Conservation (phyloP, 1,284 basidiomycete genomes). For the Papiliotrema fonsecae region DNA sequence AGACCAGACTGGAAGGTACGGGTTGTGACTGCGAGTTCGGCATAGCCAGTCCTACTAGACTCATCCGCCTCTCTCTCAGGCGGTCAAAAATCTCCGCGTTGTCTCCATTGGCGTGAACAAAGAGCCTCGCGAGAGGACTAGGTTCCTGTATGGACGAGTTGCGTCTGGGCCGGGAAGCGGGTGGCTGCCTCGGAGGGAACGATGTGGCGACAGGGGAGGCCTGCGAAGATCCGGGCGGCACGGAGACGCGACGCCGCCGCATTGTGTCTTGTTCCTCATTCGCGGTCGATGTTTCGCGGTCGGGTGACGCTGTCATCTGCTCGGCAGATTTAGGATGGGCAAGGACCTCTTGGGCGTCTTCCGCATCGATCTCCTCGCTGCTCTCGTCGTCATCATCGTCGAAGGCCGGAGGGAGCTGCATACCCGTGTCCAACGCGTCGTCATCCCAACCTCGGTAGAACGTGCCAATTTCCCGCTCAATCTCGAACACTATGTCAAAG, state of each 20-base stretch:
- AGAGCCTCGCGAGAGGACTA: conserved; percentile 44
- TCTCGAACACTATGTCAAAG: conserved; percentile 75
- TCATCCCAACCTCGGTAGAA: conserved; percentile 47
- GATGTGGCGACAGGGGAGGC: conserved; percentile 2
- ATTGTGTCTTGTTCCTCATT: background rate
- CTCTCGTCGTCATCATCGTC: conserved; percentile 24
- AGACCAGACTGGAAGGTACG: conserved; percentile 10
- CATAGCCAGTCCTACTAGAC: conserved; percentile 14
- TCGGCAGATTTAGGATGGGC: no score
- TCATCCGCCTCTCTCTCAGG: conserved; percentile 12
- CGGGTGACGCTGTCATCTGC: conserved; percentile 1
- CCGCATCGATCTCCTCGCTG: no score
- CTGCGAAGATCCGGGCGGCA: background rate
- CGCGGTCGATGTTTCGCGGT: background rate
- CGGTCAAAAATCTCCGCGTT: conserved; percentile 11
- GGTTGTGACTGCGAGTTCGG: conserved; percentile 16
- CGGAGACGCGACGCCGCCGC: background rate
- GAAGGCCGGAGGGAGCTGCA: conserved; percentile 17
- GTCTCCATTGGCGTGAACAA: conserved; percentile 21
- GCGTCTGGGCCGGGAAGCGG: conserved; percentile 17
- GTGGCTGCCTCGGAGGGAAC: conserved; percentile 1
- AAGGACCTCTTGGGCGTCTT: no score
- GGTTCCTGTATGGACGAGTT: conserved; percentile 41
- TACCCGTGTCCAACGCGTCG: conserved; percentile 48
- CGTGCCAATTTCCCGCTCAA: conserved; percentile 61